Evolutionary conservation across 331 rosid genomes (phyloP), one percentile per base, ranked within the genome.

Genomic region (Acacia concinna): DNA sequence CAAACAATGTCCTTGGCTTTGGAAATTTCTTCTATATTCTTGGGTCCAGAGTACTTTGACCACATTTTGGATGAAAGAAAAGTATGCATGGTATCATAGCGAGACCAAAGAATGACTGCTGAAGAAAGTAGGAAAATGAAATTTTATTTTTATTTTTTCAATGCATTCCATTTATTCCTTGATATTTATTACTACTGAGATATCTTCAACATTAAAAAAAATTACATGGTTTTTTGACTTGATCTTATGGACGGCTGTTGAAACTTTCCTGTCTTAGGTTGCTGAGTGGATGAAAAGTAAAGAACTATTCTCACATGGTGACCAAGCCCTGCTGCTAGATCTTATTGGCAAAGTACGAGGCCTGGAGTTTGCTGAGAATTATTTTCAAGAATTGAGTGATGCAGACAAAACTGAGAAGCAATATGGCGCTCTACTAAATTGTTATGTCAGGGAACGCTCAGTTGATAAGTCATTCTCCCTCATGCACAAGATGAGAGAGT

Each of bases 281-380:
- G 91, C 97, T 35, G 94, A 93, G 74, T 91, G 94, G 97, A 81
- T 88, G 91, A 86, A 79, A 70, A 70, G 86, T 86, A 87, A 84
- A 69, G 87, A 77, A 34, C 46, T 78, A 69, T 66, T 82, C 79
- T 82, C 87, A 64, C 43, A 88, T 14, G 54, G 81, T 47, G 90
- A 89, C 81, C 69, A 34, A 68, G 97, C 97, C 0, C 77, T 93
- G 79, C 97, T 84, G 70, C 79, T 93, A 30, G 84, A 93, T 71
- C 88, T 93, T 66, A 80, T 93, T 8, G 89, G 94, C 44, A 89
- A 65, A 83, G 93, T 91, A 67, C 87, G 74, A 37, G 97, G 97
- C 43, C 79, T 91, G 68, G 84, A 84, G 47, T 82, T 76, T 75
- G 97, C 89, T 4, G 97, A 93, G 84, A 82, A 77, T 35, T 91